A percentile compares a stretch with the other conserved stretches of the same genome.
Conservation (phyloP, 2,329 filamentous ascomycete species). For the Pochonia chlamydosporia region DNA sequence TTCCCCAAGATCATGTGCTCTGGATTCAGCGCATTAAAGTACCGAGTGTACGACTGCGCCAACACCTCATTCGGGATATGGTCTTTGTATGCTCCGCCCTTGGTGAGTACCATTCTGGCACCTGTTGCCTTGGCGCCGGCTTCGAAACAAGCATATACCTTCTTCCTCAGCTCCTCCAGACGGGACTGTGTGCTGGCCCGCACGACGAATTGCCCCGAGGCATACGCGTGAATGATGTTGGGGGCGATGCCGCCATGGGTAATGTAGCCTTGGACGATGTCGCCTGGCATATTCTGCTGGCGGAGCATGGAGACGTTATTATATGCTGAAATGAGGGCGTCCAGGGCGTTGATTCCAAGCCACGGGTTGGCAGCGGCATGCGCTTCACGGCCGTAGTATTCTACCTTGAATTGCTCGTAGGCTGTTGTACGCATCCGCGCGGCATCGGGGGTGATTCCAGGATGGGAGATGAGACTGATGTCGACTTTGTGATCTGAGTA, state of each 20-base stretch:
- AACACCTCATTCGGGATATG: conserved; percentile 48
- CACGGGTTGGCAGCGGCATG: conserved; percentile 51
- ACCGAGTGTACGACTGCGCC: conserved; percentile 37
- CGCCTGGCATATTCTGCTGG: conserved; percentile 46
- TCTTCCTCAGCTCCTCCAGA: conserved; percentile 31
- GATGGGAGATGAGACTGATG: conserved; percentile 16
- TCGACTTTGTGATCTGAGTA: conserved; percentile 16
- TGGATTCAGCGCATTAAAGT: conserved; percentile 35
- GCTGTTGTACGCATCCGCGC: conserved; percentile 46
- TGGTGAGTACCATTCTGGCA: conserved; percentile 35
- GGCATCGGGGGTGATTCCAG: conserved; percentile 30
- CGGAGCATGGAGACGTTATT: conserved; percentile 42
- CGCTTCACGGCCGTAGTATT: conserved; percentile 47
- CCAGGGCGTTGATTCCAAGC: conserved; percentile 52
- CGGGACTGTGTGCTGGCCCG: conserved; percentile 36
- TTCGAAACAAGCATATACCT: conserved; percentile 33
- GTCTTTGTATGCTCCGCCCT: conserved; percentile 41
- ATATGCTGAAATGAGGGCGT: conserved; percentile 44
- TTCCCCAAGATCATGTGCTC: conserved; percentile 27
- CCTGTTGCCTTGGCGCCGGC: conserved; percentile 35
- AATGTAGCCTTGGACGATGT: conserved; percentile 44
- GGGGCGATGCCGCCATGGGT: conserved; percentile 43
- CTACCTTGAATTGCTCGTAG: conserved; percentile 41
- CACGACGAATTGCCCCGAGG: conserved; percentile 37
- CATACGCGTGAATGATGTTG: conserved; percentile 49